Evolutionary conservation across 345 rosid species (phyloP).

Genomic region (Triadica sebifera): DNA sequence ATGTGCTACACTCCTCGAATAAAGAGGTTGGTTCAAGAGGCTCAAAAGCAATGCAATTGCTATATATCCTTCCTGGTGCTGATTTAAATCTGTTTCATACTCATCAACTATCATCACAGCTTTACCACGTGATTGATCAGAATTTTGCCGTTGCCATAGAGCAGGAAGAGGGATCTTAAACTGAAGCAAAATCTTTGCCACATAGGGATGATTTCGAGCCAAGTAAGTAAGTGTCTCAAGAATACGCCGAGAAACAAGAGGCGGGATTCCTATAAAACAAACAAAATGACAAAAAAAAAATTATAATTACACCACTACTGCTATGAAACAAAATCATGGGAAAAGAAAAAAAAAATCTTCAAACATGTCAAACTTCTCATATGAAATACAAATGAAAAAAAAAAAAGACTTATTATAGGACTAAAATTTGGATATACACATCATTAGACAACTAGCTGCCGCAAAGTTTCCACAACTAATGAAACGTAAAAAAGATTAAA

Average conservation of each 20-base stretch:
- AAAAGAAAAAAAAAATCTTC: neutral
- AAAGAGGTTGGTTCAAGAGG: conserved; percentile 89
- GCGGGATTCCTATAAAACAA: conserved; percentile 70
- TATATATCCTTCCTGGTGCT: conserved; percentile 44
- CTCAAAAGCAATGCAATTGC: conserved; percentile 76
- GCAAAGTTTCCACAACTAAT: neutral
- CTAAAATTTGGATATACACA: neutral
- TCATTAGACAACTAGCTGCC: neutral
- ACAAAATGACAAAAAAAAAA: neutral
- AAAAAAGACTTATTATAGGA: neutral
- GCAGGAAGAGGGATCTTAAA: conserved; percentile 52
- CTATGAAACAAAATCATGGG: neutral
- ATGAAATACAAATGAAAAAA: neutral
- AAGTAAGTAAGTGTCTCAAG: conserved; percentile 83
- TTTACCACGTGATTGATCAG: conserved; percentile 61
- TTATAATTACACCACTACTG: neutral
- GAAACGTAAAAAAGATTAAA: neutral
- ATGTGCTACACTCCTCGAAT: conserved; percentile 89
- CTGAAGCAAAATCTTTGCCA: conserved; percentile 80
- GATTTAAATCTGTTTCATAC: conserved; percentile 35
- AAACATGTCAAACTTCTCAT: neutral
- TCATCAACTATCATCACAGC: conserved; percentile 60
- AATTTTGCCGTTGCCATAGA: conserved; percentile 30
- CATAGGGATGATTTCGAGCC: conserved; percentile 78
- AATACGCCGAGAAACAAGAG: conserved; percentile 81